Percentiles rank a stretch among this genome's conserved stretches.
Conservation (phyloP, 2,329 filamentous ascomycete genomes). For the Phoma herbarum region DNA sequence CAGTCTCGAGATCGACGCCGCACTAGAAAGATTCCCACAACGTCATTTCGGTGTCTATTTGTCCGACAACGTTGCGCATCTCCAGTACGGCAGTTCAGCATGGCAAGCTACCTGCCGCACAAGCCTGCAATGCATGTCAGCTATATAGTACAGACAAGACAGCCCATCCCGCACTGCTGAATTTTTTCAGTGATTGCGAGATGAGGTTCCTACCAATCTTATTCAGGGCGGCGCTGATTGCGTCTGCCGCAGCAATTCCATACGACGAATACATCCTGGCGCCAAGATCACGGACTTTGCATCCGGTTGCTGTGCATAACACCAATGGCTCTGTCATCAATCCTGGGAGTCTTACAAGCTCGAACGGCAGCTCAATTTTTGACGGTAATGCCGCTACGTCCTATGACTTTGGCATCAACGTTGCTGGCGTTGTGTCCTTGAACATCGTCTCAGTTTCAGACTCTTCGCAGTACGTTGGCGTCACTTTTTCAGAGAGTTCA, state of each 20-base stretch:
- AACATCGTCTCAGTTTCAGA: constrained; percentile 46
- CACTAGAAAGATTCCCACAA: neutral
- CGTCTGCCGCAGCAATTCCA: constrained; percentile 21
- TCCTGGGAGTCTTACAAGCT: constrained; percentile 44
- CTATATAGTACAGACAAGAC: constrained; percentile 1
- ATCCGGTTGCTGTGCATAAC: constrained; percentile 47
- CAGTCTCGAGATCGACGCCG: constrained; percentile 6
- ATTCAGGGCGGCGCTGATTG: constrained; percentile 4
- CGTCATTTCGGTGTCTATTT: constrained; percentile 20
- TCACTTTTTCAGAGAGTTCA: constrained; percentile 55
- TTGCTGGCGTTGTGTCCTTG: constrained; percentile 53
- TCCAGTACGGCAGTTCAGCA: constrained; percentile 6
- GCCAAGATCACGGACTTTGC: constrained; percentile 47
- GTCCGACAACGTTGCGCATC: constrained; percentile 5
- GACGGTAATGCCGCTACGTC: constrained; percentile 50
- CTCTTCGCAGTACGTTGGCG: constrained; percentile 52
- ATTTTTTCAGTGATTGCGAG: neutral
- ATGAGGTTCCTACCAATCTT: constrained; percentile 7
- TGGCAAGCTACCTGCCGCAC: neutral
- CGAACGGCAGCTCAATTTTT: constrained; percentile 46
- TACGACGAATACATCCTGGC: constrained; percentile 56
- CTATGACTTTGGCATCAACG: constrained; percentile 55
- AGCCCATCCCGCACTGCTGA: neutral
- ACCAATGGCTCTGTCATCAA: constrained; percentile 52
- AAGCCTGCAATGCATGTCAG: neutral